Evolutionary conservation across 257 asterid species (phyloP), one percentile per base, ranked within the genome.

Genomic region (Gynochthodes officinalis): DNA sequence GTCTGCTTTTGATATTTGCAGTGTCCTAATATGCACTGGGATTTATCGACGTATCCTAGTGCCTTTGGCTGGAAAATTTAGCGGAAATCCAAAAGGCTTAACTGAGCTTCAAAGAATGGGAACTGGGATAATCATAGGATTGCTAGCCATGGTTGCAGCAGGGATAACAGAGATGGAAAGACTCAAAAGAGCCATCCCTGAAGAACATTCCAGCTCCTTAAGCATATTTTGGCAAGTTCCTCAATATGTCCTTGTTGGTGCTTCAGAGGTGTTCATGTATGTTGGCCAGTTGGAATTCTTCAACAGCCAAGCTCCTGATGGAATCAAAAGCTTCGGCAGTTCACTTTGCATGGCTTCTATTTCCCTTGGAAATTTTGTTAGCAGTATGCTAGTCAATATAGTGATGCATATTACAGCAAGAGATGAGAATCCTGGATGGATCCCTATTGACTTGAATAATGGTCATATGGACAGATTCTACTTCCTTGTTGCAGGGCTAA

Each of bases 91-190:
- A 3, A 80, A 63, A 62, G 98, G 97, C 25, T 55, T 89, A 32
- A 85, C 90, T 0, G 94, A 89, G 84, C 95, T 92, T 66, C 97
- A 89, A 59, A 81, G 98, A 58, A 92, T 92, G 96, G 98, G 98
- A 1, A 81, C 82, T 14, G 96, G 98, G 15, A 84, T 92, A 4
- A 28, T 90, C 32, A 87, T 92, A 58, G 95, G 88, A 48, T 72
- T 89, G 82, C 53, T 90, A 39, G 85, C 93, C 0, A 90, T 90
- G 96, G 44, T 89, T 59, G 90, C 92, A 19, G 97, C 97, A 0
- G 96, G 90, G 0, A 0, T 86, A 1, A 87, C 92, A 0, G 96
- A 90, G 76, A 55, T 75, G 0, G 72, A 69, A 0, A 62, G 97
- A 19, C 87, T 89, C 3, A 83, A 60, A 50, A n/a, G 78, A 4